Evolutionary conservation across 495 filamentous ascomycete species (phyloP).

Genomic region (Pseudevernia furfuracea): DNA sequence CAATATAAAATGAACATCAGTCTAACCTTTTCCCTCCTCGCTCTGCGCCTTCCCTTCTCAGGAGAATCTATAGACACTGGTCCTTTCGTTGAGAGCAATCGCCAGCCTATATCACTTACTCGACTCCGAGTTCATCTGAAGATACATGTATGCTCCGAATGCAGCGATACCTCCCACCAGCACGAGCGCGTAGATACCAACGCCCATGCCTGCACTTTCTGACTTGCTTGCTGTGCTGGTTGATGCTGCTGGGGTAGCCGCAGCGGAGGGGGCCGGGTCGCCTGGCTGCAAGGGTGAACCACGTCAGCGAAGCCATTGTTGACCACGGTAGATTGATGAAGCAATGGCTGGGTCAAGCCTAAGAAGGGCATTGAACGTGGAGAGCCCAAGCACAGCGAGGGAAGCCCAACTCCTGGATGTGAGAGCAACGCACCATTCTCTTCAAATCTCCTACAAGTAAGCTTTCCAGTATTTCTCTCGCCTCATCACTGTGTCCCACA

Average conservation of each 20-base stretch:
- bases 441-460: constrained; percentile 76
- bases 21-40: not conserved
- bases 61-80: not conserved
- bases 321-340: not conserved
- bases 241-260: constrained; percentile 33
- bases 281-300: constrained; percentile 51
- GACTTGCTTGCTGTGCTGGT: constrained; percentile 43
- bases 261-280: constrained; percentile 65
- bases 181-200: constrained; percentile 77
- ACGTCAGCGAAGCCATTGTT: constrained; percentile 3
- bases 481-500: constrained; percentile 98
- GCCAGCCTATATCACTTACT: constrained; percentile 10
- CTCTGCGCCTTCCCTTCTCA: not conserved
- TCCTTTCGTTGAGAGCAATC: not conserved
- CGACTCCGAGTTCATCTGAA: constrained; percentile 47
- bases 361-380: not conserved
- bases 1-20: not conserved
- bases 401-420: not conserved
- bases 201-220: constrained; percentile 52
- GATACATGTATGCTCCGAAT: constrained; percentile 81
- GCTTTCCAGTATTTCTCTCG: constrained; percentile 81
- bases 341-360: not conserved
- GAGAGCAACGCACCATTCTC: constrained; percentile 59
- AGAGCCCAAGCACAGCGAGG: constrained; percentile 11
- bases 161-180: constrained; percentile 69